Base-by-base conservation (phyloP, 345 rosid species). In the Boechera stricta region DNA sequence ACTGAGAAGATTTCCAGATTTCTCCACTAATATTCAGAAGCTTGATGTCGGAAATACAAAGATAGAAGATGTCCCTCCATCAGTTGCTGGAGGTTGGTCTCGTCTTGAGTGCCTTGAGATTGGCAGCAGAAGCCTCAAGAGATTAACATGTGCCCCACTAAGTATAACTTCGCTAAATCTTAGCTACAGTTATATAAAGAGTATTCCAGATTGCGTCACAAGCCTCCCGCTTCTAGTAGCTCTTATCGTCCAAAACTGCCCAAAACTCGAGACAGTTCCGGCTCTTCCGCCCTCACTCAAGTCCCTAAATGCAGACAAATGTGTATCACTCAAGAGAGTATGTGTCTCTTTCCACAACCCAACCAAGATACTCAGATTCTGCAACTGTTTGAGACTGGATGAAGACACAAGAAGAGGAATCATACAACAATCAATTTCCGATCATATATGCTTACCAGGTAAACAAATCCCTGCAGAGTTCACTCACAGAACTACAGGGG, bases 1-100 rank as follows among this genome's bases (percentile, higher is more conserved):
- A 2, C 10, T 79, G 42, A 10, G 0, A 38, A 56, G 10, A 29
- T 69, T 68, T 45, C 75, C 79, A 5, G 59, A 61, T 36, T 53
- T 78, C 5, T 59, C 60, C 1, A 18, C 53, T 0, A 62, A 69
- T 32, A 49, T 80, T 57, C 1, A 21, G 10, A 1, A 15, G 2
- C 51, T 76, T 35, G 0, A 1, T n/a, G 7, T 71, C 4, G 21
- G 1, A 45, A 38, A 11, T 4, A 54, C 69, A 1, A 10, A 54
- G 4, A 72, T 81, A 5, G 6, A 38, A 32, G n/a, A 38, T 2
- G 66, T 73, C 3, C 32, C 79, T 10, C 44, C 55, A 4, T 69
- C 65, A 13, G 2, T 66, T 10, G 15, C 5, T 5, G 4, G 3
- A 35, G 0, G 7, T 5, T 60, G 1, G 45, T 10, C 45, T 60